Evolutionary conservation across 2,329 filamentous ascomycete genomes (phyloP), one percentile per base, ranked within the genome.

Genomic region (Botrytis cinerea): DNA sequence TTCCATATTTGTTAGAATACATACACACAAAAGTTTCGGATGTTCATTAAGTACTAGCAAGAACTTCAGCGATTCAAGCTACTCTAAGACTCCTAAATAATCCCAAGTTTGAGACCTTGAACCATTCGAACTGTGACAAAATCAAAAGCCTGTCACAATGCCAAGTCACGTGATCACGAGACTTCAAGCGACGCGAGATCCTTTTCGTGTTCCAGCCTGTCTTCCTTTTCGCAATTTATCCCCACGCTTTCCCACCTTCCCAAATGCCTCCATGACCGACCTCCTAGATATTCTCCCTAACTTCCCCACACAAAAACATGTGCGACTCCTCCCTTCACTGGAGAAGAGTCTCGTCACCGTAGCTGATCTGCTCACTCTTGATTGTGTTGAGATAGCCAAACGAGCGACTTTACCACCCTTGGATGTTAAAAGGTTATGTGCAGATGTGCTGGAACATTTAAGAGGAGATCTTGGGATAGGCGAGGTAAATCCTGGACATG

Each of bases 291-390:
- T 97, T 81, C 88, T 98, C 77, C 94, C 95, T 79, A 87, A 90
- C 83, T 97, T 98, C 81, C 88, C 92, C 75, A 87, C 88, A 76
- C 86, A 88, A 80, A 87, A 87, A 75, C 95, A 92, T 83, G 86
- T 90, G 60, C 90, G 92, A 79, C 90, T 98, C 64, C 84, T 98
- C 46, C 91, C 93, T 4, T 89, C 90, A 35, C 88, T 98, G 72
- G 95, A 98, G 84, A 89, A 89, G 81, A 90, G 93, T 78, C 86
- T 87, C 70, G 86, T 99, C 80, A 92, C 92, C 40, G 93, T 92
- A 46, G 90, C 90, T 78, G 96, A 99, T 81, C 88, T 99, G 67
- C 87, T 99, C 79, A 93, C 93, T 4, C 90, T 97, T 75, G 93
- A 97, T 80, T 87, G 91, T 6, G 86, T 91, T 75, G 92, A 97